Base-by-base conservation (phyloP, 352 stramenopile species). In the Phytophthora capsici region DNA sequence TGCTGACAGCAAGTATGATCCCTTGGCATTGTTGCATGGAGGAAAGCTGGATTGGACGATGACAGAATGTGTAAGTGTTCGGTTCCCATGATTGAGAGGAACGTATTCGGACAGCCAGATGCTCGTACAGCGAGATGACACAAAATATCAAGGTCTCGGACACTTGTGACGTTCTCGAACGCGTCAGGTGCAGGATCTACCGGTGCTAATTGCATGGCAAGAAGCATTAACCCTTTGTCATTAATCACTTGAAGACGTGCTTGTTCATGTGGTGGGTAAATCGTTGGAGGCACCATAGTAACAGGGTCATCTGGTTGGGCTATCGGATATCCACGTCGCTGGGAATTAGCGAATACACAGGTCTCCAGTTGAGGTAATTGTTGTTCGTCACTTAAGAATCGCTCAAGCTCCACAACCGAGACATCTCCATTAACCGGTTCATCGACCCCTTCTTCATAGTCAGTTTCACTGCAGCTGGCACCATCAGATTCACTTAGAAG, bases 221-320 rank as follows among this genome's bases (percentile, higher is more conserved):
- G 61, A 30, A 57, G 34, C 43, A 69, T 30, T 12, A 64, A 48
- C 0, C 61, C 53, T 3, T 44, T 54, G 13, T 26, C 47, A 44
- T 20, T 66, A n/a, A 46, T 69, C 20, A 46, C 54, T 25, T 44
- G 80, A 3, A 84, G 37, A 8, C 82, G 82, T 9, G 47, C 9
- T 20, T 59, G 55, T 43, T 89, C 82, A 44, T 81, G 66, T n/a
- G 49, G 49, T 0, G 79, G 68, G 4, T 79, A 43, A 1, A 80
- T 68, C 3, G 64, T 70, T 8, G 52, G 26, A 1, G 70, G 64
- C 6, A 66, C 63, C 16, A 30, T 40, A 2, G 34, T 51, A 26
- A 55, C 47, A 8, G 58, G 43, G 3, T 52, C 60, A 69, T 79
- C 60, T 20, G 63, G 48, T 6, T 60, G 22, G 3, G 37, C 55